phyloP scores from a whole-genome alignment of 768 basidiomycete genomes.

The Termitomyces sp. region DNA sequence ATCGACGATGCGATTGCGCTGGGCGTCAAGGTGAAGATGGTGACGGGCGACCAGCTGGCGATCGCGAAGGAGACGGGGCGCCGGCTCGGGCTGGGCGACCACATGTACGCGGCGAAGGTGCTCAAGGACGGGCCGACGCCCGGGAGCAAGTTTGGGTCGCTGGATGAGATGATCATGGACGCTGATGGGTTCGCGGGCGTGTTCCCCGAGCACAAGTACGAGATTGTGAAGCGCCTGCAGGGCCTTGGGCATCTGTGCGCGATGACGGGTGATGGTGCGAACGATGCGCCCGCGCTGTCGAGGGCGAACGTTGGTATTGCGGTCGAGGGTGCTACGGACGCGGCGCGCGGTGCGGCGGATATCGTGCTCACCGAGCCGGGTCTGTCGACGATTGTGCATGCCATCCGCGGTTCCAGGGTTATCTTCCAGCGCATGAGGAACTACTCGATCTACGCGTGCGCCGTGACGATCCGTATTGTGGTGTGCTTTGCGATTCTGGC shows the following conservation, averaged over 20 bases:
- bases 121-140: conserved; percentile 94
- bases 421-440: conserved; percentile 99
- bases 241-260: conserved; percentile 94
- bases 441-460: conserved; percentile 95
- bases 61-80: conserved; percentile 99
- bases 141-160: conserved; percentile 74
- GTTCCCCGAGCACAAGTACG: conserved; percentile 99
- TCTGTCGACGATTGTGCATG: conserved; percentile 98
- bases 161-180: conserved; percentile 99
- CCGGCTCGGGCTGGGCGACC: conserved; percentile 95
- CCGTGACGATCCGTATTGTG: conserved; percentile 98
- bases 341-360: conserved; percentile 97
- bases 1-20: conserved; percentile 95
- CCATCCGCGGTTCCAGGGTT: conserved; percentile 96
- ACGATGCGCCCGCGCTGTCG: conserved; percentile 95
- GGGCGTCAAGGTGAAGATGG: conserved; percentile 99
- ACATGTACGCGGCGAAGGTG: conserved; percentile 99
- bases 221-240: conserved; percentile 98
- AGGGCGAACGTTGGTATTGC: conserved; percentile 99
- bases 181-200: conserved; percentile 99
- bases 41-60: conserved; percentile 99
- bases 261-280: conserved; percentile 99
- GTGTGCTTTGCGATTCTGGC: conserved; percentile 95
- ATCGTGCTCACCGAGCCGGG: conserved; percentile 98
- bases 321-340: conserved; percentile 98